Evolutionary conservation across 139 green algal genomes (phyloP).

Genomic region (Ostreobium quekettii): DNA sequence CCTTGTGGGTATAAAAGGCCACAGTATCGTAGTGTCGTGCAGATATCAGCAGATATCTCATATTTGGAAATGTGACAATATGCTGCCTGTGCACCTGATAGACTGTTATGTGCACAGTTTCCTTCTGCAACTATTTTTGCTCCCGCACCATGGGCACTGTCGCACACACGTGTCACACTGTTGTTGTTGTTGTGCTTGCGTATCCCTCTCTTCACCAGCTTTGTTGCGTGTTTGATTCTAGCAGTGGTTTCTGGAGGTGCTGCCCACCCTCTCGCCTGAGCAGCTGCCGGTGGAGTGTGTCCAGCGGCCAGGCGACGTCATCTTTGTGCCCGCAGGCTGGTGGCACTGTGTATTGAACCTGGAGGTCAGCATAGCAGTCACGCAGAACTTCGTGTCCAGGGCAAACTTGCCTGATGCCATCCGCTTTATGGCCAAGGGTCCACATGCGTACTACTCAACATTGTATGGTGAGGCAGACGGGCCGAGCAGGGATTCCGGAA

Average conservation of each 20-base stretch:
- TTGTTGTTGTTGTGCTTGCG: too few relatives aligned
- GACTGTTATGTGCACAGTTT: too few relatives aligned
- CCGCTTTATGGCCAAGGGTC: slow-evolving; percentile 6
- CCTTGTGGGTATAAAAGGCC: too few relatives aligned
- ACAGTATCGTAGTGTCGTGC: too few relatives aligned
- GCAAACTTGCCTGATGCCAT: slow-evolving; percentile 11
- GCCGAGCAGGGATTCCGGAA: too few relatives aligned
- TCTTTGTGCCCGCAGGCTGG: slow-evolving; percentile 30
- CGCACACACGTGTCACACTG: too few relatives aligned
- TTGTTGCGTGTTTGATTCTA: neutral
- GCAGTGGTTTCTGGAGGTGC: slow-evolving; percentile 27
- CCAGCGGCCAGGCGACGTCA: slow-evolving; percentile 23
- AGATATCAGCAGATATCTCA: too few relatives aligned
- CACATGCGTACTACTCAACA: neutral
- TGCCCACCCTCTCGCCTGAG: slow-evolving; percentile 1
- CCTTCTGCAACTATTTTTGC: too few relatives aligned
- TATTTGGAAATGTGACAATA: too few relatives aligned
- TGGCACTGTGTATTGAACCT: slow-evolving; percentile 30
- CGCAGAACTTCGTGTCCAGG: slow-evolving; percentile 17
- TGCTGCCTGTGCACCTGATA: too few relatives aligned
- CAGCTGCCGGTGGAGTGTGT: slow-evolving; percentile 22
- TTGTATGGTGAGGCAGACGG: neutral
- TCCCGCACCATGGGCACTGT: too few relatives aligned
- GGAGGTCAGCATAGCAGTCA: slow-evolving; percentile 20
- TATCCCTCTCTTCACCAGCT: neutral